Evolutionary conservation across 208 protist genomes (phyloP), one percentile per base, ranked within the genome.

Genomic region (Crithidia mellificae): DNA sequence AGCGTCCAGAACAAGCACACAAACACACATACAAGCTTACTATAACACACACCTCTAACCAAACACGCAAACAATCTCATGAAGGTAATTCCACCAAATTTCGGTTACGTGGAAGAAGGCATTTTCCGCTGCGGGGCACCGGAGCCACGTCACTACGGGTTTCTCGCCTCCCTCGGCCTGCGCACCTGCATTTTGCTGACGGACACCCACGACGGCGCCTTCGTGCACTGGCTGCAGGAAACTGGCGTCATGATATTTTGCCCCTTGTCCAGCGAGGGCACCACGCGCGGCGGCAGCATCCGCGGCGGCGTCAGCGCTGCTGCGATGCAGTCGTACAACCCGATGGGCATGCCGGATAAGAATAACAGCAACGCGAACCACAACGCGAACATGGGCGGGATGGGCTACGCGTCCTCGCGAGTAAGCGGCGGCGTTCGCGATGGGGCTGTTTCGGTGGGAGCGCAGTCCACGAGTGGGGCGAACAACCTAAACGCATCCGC

Each of bases 111-210:
- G 20, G 97, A 98, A 77, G 97, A 98, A 71, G 85, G 94, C 63
- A 85, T 99, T 41, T 99, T 98, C 73, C 83, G 98, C 58, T 98
- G 91, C 30, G 98, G 97, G n/a, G 75, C 95, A 41, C 98, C 98
- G 4, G 94, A 92, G 58, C 91, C 97, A 71, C 80, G 97, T 9
- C 98, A 99, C 67, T 99, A 98, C 70, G 86, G 97, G 32, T 99
- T 99, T 71, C 85, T 99, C 14, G 87, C 97, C 27, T 98, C 93
- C 19, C 83, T 99, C 15, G 77, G 91, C 20, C 78, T 99, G 43
- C 94, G 95, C 54, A 99, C 91, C 27, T 96, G 98, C 68, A 93
- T 99, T 27, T 91, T 96, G 54, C 81, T 99, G 43, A 97, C 97
- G 2, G 92, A 98, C 27, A 95, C 91, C 47, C 81, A 94, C 22